Conservation (phyloP, 1,284 basidiomycete genomes). For the Tilletiopsis washingtonensis region DNA sequence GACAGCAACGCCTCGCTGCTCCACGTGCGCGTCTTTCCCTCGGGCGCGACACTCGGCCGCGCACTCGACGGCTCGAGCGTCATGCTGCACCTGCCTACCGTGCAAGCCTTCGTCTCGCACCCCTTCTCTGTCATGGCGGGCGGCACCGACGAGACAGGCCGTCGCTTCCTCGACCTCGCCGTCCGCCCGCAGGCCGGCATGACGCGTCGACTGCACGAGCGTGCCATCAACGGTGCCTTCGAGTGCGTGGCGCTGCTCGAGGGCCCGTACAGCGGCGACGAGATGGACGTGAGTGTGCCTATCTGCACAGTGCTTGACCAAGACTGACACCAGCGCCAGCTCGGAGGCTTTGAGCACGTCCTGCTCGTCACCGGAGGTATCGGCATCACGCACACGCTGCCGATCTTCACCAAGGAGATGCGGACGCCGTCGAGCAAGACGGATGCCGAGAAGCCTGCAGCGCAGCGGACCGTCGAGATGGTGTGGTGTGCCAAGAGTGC, state of each 20-base stretch:
- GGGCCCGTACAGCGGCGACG: conserved; percentile 20
- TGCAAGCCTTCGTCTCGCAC: conserved; percentile 24
- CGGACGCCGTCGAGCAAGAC: background rate
- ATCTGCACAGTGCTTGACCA: background rate
- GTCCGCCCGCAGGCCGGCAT: conserved; percentile 19
- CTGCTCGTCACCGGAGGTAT: conserved; percentile 23
- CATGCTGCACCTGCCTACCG: conserved; percentile 16
- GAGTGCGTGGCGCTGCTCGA: conserved; percentile 18
- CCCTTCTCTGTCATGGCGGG: conserved; percentile 23
- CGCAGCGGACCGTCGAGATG: background rate
- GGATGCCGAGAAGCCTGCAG: background rate
- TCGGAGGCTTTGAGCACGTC: conserved; percentile 1
- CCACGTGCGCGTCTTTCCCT: background rate
- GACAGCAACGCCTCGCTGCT: background rate
- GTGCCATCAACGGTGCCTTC: background rate
- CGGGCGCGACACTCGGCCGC: background rate
- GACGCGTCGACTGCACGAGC: conserved; percentile 11
- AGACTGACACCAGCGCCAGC: background rate
- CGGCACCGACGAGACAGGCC: conserved; percentile 1
- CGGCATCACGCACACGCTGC: conserved; percentile 25
- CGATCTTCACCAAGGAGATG: conserved; percentile 8
- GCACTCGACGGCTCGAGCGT: background rate
- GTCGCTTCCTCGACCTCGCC: conserved; percentile 15
- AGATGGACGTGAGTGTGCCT: conserved; percentile 8
- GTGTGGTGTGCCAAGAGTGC: background rate